phyloP scores from a whole-genome alignment of 805 yeast genomes.

The Scheffersomyces amazonensis region DNA sequence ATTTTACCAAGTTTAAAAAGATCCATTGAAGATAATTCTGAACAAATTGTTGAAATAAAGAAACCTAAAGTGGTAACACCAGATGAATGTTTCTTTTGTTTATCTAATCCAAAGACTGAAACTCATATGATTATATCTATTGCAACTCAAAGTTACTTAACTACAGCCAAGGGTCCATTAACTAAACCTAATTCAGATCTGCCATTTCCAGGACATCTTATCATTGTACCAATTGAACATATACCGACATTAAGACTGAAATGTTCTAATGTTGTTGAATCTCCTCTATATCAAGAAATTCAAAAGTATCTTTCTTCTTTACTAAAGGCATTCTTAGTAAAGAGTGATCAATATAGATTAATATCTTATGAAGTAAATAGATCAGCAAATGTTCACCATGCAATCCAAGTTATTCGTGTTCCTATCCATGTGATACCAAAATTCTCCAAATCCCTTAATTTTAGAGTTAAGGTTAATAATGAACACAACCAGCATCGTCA shows the following conservation, averaged over 20 bases:
- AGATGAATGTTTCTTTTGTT: constrained; percentile 73
- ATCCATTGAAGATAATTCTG: constrained; percentile 8
- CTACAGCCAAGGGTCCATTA: constrained; percentile 86
- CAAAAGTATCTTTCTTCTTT: constrained; percentile 45
- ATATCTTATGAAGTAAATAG: constrained; percentile 72
- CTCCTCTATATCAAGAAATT: constrained; percentile 41
- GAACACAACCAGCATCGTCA: constrained; percentile 43
- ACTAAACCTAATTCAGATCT: constrained; percentile 46
- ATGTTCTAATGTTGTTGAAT: constrained; percentile 21
- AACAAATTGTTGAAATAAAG: constrained; percentile 9
- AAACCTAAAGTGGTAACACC: constrained; percentile 49
- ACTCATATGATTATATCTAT: constrained; percentile 79
- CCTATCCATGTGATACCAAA: constrained; percentile 39
- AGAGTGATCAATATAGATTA: constrained; percentile 42
- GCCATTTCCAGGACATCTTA: constrained; percentile 75
- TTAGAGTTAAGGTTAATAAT: constrained; percentile 43
- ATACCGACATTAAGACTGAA: constrained; percentile 35
- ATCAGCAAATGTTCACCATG: constrained; percentile 65
- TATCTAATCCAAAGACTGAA: constrained; percentile 74
- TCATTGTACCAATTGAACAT: constrained; percentile 79
- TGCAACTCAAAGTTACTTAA: constrained; percentile 61
- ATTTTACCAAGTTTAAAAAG: constrained; percentile 6
- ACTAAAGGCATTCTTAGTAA: constrained; percentile 42
- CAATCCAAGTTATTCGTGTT: constrained; percentile 75
- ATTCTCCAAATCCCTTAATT: constrained; percentile 46